phyloP scores from a whole-genome alignment of 805 yeast species.

The Lachancea kluyveri region DNA sequence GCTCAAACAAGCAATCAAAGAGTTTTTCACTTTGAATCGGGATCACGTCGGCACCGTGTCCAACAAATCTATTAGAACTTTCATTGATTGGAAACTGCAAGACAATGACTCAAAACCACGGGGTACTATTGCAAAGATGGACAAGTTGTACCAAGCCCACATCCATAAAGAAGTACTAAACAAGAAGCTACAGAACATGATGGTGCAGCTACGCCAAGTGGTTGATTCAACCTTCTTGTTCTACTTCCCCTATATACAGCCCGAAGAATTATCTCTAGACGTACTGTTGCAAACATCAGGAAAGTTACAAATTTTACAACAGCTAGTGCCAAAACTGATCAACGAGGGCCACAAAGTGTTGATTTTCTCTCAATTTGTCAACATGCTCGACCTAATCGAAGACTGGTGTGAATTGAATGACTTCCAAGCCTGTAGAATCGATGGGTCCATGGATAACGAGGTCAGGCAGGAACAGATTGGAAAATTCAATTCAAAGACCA shows the following conservation, averaged over 20 bases:
- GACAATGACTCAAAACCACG: conserved; percentile 7
- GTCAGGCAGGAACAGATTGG: conserved; percentile 61
- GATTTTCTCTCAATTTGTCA: conserved; percentile 82
- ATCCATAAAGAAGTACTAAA: conserved; percentile 38
- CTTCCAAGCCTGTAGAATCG: conserved; percentile 53
- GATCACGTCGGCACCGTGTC: conserved; percentile 26
- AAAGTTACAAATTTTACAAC: conserved; percentile 64
- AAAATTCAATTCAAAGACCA: conserved; percentile 38
- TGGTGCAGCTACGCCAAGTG: conserved; percentile 80
- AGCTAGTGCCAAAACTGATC: conserved; percentile 48
- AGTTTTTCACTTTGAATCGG: conserved; percentile 41
- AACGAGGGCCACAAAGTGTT: conserved; percentile 58
- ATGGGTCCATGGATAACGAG: conserved; percentile 64
- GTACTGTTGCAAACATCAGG: conserved; percentile 54
- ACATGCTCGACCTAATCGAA: conserved; percentile 71
- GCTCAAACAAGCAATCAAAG: conserved; percentile 42
- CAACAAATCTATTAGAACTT: conserved; percentile 34
- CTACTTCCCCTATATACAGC: conserved; percentile 63
- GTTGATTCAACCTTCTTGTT: conserved; percentile 84
- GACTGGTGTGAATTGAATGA: conserved; percentile 59
- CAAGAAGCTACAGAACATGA: conserved; percentile 55
- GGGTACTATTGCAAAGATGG: conserved; percentile 17
- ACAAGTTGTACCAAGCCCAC: conserved; percentile 24
- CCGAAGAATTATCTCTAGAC: conserved; percentile 36
- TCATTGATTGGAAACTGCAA: conserved; percentile 35